Evolutionary conservation across 2,329 filamentous ascomycete genomes (phyloP), one percentile per base, ranked within the genome.

Genomic region (Cordyceps fumosorosea): DNA sequence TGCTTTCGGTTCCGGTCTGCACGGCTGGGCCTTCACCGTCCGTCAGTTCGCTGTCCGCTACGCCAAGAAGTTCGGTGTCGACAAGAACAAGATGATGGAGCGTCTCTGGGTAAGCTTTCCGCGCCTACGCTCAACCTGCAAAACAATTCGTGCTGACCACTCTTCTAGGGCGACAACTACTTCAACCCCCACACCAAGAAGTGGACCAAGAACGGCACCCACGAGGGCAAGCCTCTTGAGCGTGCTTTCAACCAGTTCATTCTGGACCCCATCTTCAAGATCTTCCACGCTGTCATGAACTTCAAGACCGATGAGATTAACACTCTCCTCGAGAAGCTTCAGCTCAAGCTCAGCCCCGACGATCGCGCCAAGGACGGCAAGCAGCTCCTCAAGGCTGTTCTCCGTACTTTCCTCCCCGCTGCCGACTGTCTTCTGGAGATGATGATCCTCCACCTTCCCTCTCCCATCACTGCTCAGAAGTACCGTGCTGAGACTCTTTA

Each of bases 121-220:
- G 45, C 47, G 48, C n/a, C 26, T n/a, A 11, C 12, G 3, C 42
- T 3, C 11, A 1, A 16, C 16, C 29, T 29, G 18, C 3, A 26
- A 34, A 24, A 3, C 11, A 40, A 14, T 20, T 22, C 1, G 16
- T 32, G 29, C 52, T 63, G 60, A 63, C 44, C 26, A 26, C 26
- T n/a, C 16, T 51, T 60, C 16, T 59, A 80, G 78, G 95, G 95
- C 71, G 95, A 99, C 88, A 97, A 92, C 87, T 99, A 86, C 88
- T 99, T 99, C 90, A 98, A 99, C 87, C 91, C 95, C 72, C 86
- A 91, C 83, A 99, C 95, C 85, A 99, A 98, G 91, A 99, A 99
- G 89, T 99, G 95, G 95, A 93, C 93, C 80, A 98, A 90, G 85
- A 85, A 81, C 77, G 83, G 83, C 71, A 89, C 85, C 68, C 82